Conservation (phyloP, 1,284 basidiomycete species). For the Leccinum pachyderme region DNA sequence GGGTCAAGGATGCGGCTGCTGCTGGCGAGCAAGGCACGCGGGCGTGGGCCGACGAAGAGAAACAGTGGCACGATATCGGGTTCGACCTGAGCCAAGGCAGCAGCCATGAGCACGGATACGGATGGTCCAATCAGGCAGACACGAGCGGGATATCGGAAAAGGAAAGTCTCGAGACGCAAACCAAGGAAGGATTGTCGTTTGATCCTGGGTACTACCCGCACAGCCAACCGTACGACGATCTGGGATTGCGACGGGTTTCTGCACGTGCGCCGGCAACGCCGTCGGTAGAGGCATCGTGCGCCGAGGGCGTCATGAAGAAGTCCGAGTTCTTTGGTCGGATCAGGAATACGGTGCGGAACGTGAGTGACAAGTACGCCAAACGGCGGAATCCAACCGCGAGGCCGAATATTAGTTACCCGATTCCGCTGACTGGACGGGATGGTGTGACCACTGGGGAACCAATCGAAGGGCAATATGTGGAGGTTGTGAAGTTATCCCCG, state of each 20-base stretch:
- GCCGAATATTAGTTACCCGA: slow-evolving; percentile 53
- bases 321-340: slow-evolving; percentile 62
- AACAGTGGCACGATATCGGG: slow-evolving; percentile 63
- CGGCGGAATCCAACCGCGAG: slow-evolving; percentile 38
- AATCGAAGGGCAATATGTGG: slow-evolving; percentile 31
- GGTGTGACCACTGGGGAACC: slow-evolving; percentile 16
- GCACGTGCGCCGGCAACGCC: slow-evolving; percentile 25
- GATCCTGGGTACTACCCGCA: slow-evolving; percentile 22
- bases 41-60: slow-evolving; percentile 60
- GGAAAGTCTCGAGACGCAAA: slow-evolving; percentile 24
- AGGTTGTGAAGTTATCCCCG: slow-evolving; percentile 23
- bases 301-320: slow-evolving; percentile 61
- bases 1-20: slow-evolving; percentile 57
- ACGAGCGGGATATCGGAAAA: slow-evolving; percentile 30
- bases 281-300: slow-evolving; percentile 27
- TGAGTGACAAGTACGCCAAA: slow-evolving; percentile 55
- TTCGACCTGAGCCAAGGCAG: slow-evolving; percentile 32
- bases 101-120: slow-evolving; percentile 25
- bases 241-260: slow-evolving; percentile 48
- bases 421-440: slow-evolving; percentile 36
- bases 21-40: slow-evolving; percentile 53
- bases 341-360: slow-evolving; percentile 58
- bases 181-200: slow-evolving; percentile 31
- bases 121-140: slow-evolving; percentile 33
- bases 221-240: slow-evolving; percentile 33